Evolutionary conservation across 75 land plant genomes (phyloP).

Genomic region (Sequoia sempervirens): DNA sequence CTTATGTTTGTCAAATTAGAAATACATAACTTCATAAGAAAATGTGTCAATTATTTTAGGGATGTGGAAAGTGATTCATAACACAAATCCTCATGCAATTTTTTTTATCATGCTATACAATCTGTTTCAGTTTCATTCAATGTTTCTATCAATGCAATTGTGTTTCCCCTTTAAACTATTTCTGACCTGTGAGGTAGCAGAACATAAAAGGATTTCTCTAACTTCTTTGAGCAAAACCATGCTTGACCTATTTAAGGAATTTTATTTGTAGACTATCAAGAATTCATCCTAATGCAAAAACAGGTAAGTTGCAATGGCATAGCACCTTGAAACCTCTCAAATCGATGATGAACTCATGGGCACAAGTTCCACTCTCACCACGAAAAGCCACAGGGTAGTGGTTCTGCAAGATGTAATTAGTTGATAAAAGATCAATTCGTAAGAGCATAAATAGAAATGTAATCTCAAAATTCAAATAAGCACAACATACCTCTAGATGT

Average conservation of each 20-base stretch:
- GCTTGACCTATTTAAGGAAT: neutral
- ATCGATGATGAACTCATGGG: conserved; percentile 97
- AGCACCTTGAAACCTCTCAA: conserved; percentile 90
- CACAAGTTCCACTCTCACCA: conserved; percentile 96
- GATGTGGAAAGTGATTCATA: neutral
- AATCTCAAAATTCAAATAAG: neutral
- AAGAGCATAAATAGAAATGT: neutral
- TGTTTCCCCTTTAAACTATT: neutral
- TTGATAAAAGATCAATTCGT: neutral
- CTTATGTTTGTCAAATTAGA: neutral
- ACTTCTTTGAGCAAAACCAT: neutral
- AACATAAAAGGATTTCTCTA: neutral
- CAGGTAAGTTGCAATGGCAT: neutral
- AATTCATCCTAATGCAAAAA: neutral
- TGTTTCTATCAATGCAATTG: neutral
- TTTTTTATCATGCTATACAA: neutral
- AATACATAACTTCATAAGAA: neutral
- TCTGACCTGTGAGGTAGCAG: neutral
- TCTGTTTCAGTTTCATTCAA: neutral
- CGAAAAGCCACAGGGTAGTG: conserved; percentile 93
- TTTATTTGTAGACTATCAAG: neutral
- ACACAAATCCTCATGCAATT: neutral
- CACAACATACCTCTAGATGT: conserved; percentile 77
- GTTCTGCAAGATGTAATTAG: conserved; percentile 36
- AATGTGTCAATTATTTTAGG: neutral